Evolutionary conservation across 1,139 yeast species (phyloP), one percentile per base, ranked within the genome.

Genomic region (Kodamaea arcana): DNA sequence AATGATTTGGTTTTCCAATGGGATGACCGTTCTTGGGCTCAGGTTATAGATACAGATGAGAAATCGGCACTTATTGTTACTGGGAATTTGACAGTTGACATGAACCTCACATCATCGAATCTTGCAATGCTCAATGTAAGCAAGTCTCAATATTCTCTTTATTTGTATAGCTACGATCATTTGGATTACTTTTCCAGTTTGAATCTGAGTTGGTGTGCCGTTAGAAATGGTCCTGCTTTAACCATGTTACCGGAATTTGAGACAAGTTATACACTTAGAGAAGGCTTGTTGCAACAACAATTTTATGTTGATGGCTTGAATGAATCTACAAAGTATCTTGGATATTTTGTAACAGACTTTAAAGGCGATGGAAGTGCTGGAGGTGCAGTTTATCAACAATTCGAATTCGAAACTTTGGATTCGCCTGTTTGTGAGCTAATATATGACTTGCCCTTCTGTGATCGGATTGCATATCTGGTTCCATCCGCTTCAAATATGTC

Each of bases 381-480:
- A 4, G 95, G 95, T 3, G 71, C 79, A 2, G 69, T 85, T 0
- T 86, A 78, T 49, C 60, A 66, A 16, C 75, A 72, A 11, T 74
- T 83, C 39, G 59, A 62, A 33, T 85, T 90, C 49, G 68, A 71
- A 16, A 84, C 96, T 2, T 68, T 79, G 52, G 58, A 58, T 4
- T 55, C 61, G 3, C 61, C 65, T 20, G 73, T 85, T 2, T 92
- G 98, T 54, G 78, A 83, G 41, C 62, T 90, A 35, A 74, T 88
- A 16, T 86, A 75, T 55, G 83, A 78, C 40, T 62, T 92, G 36
- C 80, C 75, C 1, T 87, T 90, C 52, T 92, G 98, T 57, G 59
- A 69, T 24, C 76, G 78, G 33, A 94, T 90, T 24, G 94, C 96
- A 0, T 92, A 88, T 58, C 74, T 95, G 1, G 96, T 86, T 0